Conservation (phyloP, 371 early-diverging fungal genomes). For the Mortierella sp. region DNA sequence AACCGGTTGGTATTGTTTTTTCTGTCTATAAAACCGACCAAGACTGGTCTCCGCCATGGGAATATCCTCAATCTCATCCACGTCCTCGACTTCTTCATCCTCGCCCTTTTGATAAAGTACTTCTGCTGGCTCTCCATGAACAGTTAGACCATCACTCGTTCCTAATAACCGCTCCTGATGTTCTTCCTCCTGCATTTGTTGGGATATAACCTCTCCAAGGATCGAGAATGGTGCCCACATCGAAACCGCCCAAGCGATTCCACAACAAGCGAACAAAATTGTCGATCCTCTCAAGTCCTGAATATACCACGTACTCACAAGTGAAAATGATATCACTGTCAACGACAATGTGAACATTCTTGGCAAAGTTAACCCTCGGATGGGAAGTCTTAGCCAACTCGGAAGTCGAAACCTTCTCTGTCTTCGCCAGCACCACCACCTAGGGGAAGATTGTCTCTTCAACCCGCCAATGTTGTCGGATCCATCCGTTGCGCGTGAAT, state of each 20-base stretch:
- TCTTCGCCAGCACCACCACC: background rate
- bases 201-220: conserved; percentile 84
- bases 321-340: conserved; percentile 71
- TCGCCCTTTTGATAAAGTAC: conserved; percentile 24
- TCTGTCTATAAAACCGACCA: background rate
- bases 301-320: conserved; percentile 75
- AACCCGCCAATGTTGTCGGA: background rate
- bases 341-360: conserved; percentile 78
- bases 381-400: conserved; percentile 35
- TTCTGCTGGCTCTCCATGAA: conserved; percentile 5
- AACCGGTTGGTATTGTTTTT: conserved; percentile 24
- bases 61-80: conserved; percentile 45
- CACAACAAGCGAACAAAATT: conserved; percentile 77
- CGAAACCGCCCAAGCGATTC: conserved; percentile 88
- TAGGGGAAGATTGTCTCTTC: conserved; percentile 2
- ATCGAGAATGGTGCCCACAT: conserved; percentile 96
- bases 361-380: conserved; percentile 65
- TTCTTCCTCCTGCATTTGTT: conserved; percentile 50
- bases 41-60: conserved; percentile 27
- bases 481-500: background rate
- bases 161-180: conserved; percentile 46
- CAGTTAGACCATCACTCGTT: background rate
- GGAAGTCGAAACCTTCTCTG: conserved; percentile 5
- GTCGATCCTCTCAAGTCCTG: conserved; percentile 65
- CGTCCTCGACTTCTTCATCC: conserved; percentile 49